A percentile compares a stretch with the other conserved stretches of the same genome.
Evolutionary conservation across 768 basidiomycete genomes (phyloP).

Genomic region (Boletus insuetus): DNA sequence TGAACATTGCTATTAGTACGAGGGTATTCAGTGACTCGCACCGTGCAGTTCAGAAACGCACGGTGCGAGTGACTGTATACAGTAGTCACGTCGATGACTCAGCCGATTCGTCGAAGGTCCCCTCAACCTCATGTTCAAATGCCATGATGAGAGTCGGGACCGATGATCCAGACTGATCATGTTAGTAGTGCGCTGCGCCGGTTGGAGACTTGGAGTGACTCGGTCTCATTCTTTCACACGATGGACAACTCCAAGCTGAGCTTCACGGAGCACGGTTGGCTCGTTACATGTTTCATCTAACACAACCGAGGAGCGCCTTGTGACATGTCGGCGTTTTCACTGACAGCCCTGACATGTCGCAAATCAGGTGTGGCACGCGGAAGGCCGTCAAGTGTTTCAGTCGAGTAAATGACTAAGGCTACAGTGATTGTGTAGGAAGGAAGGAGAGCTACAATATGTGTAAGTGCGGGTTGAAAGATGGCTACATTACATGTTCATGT

Average conservation of each 20-base stretch:
- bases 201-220: no score
- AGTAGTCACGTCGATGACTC: no score
- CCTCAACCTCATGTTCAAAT: no score
- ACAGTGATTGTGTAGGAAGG: constrained; percentile 14
- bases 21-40: not conserved
- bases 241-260: not conserved
- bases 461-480: constrained; percentile 8
- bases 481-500: constrained; percentile 31
- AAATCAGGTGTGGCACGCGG: not conserved
- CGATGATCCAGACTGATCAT: no score
- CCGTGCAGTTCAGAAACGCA: no score
- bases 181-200: no score
- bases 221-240: no score
- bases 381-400: not conserved
- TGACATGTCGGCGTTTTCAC: not conserved
- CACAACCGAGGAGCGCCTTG: not conserved
- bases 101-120: no score
- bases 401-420: constrained; percentile 20
- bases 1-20: no score
- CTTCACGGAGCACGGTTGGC: not conserved
- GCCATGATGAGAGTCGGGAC: no score
- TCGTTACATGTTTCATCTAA: not conserved
- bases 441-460: constrained; percentile 21
- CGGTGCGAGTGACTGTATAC: no score
- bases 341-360: not conserved